These are phyloP conservation scores for Botrytis pseudocinerea DNA, from an alignment of 2,329 filamentous ascomycete species.

Conservation along the genomic window DNA sequence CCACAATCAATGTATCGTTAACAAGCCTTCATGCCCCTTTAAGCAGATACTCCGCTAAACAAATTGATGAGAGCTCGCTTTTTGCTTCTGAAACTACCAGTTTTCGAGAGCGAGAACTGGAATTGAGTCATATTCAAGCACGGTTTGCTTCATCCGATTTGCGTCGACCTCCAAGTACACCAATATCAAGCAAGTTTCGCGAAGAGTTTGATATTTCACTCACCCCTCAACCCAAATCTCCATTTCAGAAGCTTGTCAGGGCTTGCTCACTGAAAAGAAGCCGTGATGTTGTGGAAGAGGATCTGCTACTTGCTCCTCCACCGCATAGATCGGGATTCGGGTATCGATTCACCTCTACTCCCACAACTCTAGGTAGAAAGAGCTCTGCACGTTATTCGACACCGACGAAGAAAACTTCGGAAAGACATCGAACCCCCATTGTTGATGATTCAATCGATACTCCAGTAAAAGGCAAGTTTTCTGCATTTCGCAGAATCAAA, in stretches of 20 bases:
- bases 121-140: constrained; percentile 32
- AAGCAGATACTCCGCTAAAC: constrained; percentile 25
- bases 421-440: neutral
- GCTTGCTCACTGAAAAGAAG: constrained; percentile 16
- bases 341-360: constrained; percentile 25
- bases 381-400: neutral
- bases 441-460: constrained; percentile 11
- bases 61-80: constrained; percentile 34
- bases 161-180: constrained; percentile 30
- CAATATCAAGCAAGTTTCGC: constrained; percentile 38
- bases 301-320: constrained; percentile 8
- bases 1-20: constrained; percentile 26
- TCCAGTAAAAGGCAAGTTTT: constrained; percentile 18
- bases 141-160: constrained; percentile 33
- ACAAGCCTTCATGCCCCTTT: constrained; percentile 27
- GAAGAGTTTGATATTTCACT: constrained; percentile 37
- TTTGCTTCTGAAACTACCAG: constrained; percentile 37
- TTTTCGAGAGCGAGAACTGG: constrained; percentile 36
- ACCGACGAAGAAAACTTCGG: neutral
- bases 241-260: constrained; percentile 22
- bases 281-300: constrained; percentile 9
- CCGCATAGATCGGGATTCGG: constrained; percentile 24
- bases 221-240: constrained; percentile 12
- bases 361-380: neutral
- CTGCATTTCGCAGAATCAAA: constrained; percentile 18